Conservation (phyloP, 2,329 filamentous ascomycete genomes). For the Ophiostoma quercus region DNA sequence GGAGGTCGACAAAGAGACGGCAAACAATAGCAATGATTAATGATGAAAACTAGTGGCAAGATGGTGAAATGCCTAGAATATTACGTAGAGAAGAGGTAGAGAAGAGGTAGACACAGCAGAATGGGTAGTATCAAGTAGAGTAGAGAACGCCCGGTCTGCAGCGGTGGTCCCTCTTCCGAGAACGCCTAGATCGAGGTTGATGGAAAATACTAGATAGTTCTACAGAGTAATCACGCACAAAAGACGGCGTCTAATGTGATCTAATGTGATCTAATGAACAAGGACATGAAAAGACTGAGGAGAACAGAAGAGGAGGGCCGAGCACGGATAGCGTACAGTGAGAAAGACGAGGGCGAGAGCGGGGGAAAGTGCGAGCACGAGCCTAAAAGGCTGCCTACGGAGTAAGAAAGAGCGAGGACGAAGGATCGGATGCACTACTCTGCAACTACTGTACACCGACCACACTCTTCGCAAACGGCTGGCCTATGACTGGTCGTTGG, state of each 20-base stretch:
- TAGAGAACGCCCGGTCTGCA: not conserved
- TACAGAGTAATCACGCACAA: not conserved
- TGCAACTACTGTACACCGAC: not conserved
- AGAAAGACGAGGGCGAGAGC: not conserved
- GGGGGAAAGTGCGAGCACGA: not conserved
- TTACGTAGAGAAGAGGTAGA: not conserved
- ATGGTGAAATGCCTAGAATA: not conserved
- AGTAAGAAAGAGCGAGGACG: not conserved
- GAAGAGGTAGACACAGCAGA: not conserved
- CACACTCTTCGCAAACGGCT: not conserved
- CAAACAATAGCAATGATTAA: not conserved
- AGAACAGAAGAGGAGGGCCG: not conserved
- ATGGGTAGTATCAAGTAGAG: not conserved
- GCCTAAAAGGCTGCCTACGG: constrained; percentile 4
- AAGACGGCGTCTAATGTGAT: not conserved
- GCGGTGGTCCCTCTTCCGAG: not conserved
- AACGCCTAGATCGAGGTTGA: not conserved
- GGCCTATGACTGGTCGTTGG: not conserved
- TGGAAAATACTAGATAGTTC: not conserved
- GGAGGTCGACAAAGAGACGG: not conserved
- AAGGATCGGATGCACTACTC: not conserved
- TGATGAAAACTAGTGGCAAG: not conserved
- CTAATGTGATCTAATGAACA: no score
- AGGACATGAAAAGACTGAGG: not conserved
- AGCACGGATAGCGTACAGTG: not conserved